Evolutionary conservation across 139 green algal species (phyloP).

Genomic region (Micractinium conductrix): DNA sequence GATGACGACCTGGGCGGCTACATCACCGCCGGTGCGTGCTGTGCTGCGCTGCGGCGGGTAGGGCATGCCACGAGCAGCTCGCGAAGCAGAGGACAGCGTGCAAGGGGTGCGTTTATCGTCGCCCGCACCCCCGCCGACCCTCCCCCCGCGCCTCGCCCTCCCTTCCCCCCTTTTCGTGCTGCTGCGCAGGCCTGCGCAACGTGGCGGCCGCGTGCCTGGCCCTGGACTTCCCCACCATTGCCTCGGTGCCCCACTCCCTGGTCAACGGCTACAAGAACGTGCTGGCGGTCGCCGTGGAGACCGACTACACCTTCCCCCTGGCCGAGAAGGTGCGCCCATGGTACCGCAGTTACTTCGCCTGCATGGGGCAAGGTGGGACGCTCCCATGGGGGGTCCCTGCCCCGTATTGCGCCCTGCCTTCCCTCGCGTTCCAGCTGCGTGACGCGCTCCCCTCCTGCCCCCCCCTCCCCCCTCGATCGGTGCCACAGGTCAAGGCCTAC

Average conservation of each 20-base stretch:
- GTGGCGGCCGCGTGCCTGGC: slow-evolving; percentile 90
- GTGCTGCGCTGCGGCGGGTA: too few relatives aligned
- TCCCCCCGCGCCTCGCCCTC: too few relatives aligned
- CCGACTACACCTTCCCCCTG: slow-evolving; percentile 96
- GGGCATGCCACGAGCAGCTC: too few relatives aligned
- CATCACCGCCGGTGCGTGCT: too few relatives aligned
- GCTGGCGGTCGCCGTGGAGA: slow-evolving; percentile 88
- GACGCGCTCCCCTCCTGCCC: not conserved
- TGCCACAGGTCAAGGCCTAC: slow-evolving; percentile 88
- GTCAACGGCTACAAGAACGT: slow-evolving; percentile 99
- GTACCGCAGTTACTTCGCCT: too few relatives aligned
- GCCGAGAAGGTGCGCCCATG: slow-evolving; percentile 43
- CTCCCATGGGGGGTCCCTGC: not conserved
- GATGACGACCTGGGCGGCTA: slow-evolving; percentile 86
- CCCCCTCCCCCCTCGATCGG: too few relatives aligned
- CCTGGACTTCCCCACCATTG: slow-evolving; percentile 88
- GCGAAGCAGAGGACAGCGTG: too few relatives aligned
- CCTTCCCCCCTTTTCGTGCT: too few relatives aligned
- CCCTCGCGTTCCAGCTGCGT: too few relatives aligned
- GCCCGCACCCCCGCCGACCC: too few relatives aligned
- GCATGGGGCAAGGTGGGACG: not conserved
- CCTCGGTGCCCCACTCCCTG: slow-evolving; percentile 91
- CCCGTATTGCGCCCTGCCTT: not conserved
- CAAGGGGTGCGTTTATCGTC: too few relatives aligned
- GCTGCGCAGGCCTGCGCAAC: slow-evolving; percentile 84